Conservation (phyloP, 129 eudicot genomes). For the Mikania micrantha region DNA sequence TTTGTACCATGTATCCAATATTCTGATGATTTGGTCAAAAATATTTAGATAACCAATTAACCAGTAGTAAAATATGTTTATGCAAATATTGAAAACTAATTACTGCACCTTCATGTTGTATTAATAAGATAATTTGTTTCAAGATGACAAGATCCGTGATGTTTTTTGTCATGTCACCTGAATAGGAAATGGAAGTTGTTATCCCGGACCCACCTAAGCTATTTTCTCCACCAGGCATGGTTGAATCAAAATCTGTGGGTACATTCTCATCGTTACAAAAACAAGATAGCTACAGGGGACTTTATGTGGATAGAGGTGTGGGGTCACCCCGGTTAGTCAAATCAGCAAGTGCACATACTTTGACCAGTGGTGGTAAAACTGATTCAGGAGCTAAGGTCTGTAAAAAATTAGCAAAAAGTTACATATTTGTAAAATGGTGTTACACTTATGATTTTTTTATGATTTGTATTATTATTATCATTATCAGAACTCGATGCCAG, state of each 20-base stretch:
- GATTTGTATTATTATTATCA: background rate
- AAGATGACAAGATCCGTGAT: background rate
- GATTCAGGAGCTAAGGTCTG: slow-evolving; percentile 74
- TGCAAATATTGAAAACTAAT: background rate
- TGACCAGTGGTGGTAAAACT: slow-evolving; percentile 21
- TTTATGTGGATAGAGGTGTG: slow-evolving; percentile 92
- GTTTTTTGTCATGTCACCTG: slow-evolving; percentile 7
- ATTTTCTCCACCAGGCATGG: slow-evolving; percentile 49
- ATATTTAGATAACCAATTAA: too few species aligned
- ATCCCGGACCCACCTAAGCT: slow-evolving; percentile 58
- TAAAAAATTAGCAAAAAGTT: slow-evolving; percentile 5
- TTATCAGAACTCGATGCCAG: slow-evolving; percentile 74
- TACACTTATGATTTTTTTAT: background rate
- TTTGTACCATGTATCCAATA: background rate
- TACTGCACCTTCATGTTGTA: background rate
- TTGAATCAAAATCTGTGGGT: slow-evolving; percentile 68
- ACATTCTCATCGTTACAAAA: slow-evolving; percentile 45
- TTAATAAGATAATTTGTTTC: background rate
- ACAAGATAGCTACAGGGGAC: slow-evolving; percentile 79
- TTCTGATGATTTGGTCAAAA: background rate
- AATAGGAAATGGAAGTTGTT: slow-evolving; percentile 59
- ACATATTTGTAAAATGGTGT: background rate
- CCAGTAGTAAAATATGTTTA: background rate
- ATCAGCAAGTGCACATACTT: slow-evolving; percentile 57
- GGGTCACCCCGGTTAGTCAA: slow-evolving; percentile 88